Evolutionary conservation across 1,139 yeast species (phyloP), one percentile per base, ranked within the genome.

Genomic region (Trichomonascaceae sp.): DNA sequence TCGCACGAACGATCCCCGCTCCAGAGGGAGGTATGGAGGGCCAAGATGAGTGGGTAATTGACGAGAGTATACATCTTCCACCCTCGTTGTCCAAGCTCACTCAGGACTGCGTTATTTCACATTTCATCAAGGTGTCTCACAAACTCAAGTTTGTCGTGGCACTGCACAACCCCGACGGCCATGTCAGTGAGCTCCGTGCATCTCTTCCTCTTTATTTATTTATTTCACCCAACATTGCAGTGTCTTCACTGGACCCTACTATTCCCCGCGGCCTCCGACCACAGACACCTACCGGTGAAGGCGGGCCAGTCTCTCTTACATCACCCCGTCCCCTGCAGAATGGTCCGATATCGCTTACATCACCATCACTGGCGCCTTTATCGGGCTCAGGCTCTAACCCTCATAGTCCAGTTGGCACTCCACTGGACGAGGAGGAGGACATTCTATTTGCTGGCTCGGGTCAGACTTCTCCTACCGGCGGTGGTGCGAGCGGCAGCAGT

Each of bases 171-270:
- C 79, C 81, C 0, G 87, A 76, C 44, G 81, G 81, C 16, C 93
- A 80, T 52, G 70, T 71, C 2, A 76, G 87, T 0, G 89, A 80
- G 49, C 64, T 80, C 34, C 63, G 89, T 26, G 87, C 92, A 0
- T 73, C 84, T 3, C 58, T 80, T 33, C 93, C 93, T 0, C 60
- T 80, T 5, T 65, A 64, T 32, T 56, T 80, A 26, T 77, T 74
- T 51, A 76, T 80, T 22, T 75, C 87, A 13, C 97, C 97, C 2
- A 81, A 80, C 52, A 81, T 89, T 4, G 69, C 87, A 11, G 48
- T 58, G 16, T 44, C 53, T 2, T 40, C 51, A 5, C 33, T 41
- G 0, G 65, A 80, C 13, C 67, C 71, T 26, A 79, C 80, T 1
- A 39, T 36, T 11, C 18, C 41, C 13, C 36, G 35, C 2, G 36